Percentiles rank a stretch among this genome's conserved stretches.
Conservation (phyloP, 805 yeast species). For the Candida nitratophila region DNA sequence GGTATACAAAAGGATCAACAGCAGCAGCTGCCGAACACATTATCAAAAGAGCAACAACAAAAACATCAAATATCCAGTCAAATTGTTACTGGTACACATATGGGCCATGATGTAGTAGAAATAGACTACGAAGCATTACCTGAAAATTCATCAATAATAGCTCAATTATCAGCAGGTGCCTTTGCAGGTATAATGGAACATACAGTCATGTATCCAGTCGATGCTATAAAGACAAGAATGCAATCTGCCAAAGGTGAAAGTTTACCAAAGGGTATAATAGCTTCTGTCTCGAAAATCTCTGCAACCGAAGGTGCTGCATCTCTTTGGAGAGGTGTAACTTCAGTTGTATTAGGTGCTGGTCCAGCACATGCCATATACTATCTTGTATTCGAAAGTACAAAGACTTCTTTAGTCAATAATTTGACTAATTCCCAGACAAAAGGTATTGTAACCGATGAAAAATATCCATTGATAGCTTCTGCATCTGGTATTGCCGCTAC, state of each 20-base stretch:
- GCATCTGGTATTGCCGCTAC: conserved; percentile 90
- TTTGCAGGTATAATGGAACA: conserved; percentile 99
- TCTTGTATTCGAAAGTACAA: conserved; percentile 83
- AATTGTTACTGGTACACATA: conserved; percentile 1
- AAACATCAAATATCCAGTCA: not conserved
- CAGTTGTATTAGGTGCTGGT: conserved; percentile 95
- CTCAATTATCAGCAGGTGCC: conserved; percentile 90
- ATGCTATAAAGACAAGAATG: conserved; percentile 94
- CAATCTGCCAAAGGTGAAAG: conserved; percentile 41
- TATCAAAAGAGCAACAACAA: conserved; percentile 2
- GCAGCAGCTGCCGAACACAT: not conserved
- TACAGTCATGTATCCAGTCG: conserved; percentile 93
- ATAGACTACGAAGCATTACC: conserved; percentile 92
- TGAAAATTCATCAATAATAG: conserved; percentile 69
- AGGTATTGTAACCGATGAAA: conserved; percentile 47
- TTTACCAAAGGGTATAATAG: conserved; percentile 40
- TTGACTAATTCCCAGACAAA: conserved; percentile 31
- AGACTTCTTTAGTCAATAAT: conserved; percentile 42
- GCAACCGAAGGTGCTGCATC: conserved; percentile 83
- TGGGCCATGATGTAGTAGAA: conserved; percentile 30
- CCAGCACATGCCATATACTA: conserved; percentile 98
- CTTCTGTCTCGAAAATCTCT: conserved; percentile 68
- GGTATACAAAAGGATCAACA: no score
- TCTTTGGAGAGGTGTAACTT: conserved; percentile 89
- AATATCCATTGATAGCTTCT: conserved; percentile 79